Evolutionary conservation across 768 basidiomycete genomes (phyloP), one percentile per base, ranked within the genome.

Genomic region (Mycena rebaudengoi): DNA sequence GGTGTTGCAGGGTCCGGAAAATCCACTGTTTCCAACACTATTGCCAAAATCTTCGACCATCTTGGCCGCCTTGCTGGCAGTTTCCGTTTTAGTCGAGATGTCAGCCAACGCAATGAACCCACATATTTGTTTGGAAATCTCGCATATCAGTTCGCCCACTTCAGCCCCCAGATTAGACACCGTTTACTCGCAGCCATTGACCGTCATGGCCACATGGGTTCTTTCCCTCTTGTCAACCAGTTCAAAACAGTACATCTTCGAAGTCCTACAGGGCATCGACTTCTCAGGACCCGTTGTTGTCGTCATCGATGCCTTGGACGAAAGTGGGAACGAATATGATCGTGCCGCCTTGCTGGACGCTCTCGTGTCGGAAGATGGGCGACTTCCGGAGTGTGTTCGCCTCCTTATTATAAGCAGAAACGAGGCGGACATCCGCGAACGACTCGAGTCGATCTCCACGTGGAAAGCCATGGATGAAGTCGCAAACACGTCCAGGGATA

Each of bases 291-390:
- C 61, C 21, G 29, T 62, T n/a, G 55, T 62, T 16, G 21, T 61
- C 23, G 60, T 61, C 12, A 61, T 61, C 25, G 60, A 61, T 30
- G 60, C 60, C 14, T 20, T 57, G 2, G 61, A 62, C 33, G 61
- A 62, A 40, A 41, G 53, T 26, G 61, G 61, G 16, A 60, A 18
- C 21, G 26, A 53, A 30, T 18, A 35, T 21, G 23, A 20, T 7
- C 59, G 59, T 20, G 28, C 16, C 13, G 23, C 29, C 26, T 49
- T 54, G 13, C 40, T 60, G 37, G 33, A 28, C 39, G 59, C 59
- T 7, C 49, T 60, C 21, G 59, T 33, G 23, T 35, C 46, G 26
- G 33, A 60, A 48, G 39, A 52, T 26, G 14, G 32, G 26, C 30
- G 41, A 5, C 45, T 60, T 23, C 59, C 59, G 23, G 18, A 30